These are phyloP conservation scores for Bonia amplexicaulis DNA, from an alignment of 176 grass and related monocot species.

Conservation along the genomic window DNA sequence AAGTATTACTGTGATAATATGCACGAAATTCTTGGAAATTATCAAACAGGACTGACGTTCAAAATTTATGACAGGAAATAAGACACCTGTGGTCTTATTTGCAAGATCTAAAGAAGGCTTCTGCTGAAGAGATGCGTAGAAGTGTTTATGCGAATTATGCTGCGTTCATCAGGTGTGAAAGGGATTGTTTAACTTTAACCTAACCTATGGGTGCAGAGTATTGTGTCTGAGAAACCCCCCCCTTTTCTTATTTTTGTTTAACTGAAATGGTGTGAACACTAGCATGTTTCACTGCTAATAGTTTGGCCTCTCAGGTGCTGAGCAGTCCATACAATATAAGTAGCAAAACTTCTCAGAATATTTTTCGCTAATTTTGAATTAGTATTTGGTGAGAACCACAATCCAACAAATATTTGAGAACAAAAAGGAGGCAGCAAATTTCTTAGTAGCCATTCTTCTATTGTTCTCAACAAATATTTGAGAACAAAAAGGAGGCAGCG, in stretches of 20 bases:
- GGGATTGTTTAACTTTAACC: background rate
- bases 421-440: no score
- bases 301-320: background rate
- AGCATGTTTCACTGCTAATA: background rate
- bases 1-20: background rate
- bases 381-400: background rate
- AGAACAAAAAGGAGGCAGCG: background rate
- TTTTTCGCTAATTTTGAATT: background rate
- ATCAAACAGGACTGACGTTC: conserved; percentile 10
- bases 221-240: background rate
- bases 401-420: background rate
- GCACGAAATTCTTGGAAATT: background rate
- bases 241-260: background rate
- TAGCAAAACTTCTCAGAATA: background rate
- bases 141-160: conserved; percentile 84
- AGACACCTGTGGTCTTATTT: conserved; percentile 71
- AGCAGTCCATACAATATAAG: background rate
- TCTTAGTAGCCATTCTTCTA: no score
- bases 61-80: conserved; percentile 69
- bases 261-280: background rate
- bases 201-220: background rate
- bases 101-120: conserved; percentile 99
- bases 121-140: conserved; percentile 95
- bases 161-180: conserved; percentile 54
- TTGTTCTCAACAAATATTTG: background rate